phyloP scores from a whole-genome alignment of 1,139 yeast species.

The Hanseniaspora gamundiae region DNA sequence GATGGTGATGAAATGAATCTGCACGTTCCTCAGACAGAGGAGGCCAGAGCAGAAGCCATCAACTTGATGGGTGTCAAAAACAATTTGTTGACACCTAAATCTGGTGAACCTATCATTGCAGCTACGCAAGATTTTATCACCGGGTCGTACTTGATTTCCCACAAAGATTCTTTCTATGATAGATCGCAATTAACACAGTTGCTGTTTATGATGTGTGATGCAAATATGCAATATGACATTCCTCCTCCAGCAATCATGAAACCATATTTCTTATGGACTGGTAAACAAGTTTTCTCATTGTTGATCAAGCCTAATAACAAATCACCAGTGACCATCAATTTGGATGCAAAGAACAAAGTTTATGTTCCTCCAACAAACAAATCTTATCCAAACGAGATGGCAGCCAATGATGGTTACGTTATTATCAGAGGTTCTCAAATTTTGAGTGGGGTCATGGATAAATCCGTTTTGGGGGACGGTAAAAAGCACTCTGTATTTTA shows the following conservation, averaged over 20 bases:
- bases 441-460: constrained; percentile 93
- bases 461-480: constrained; percentile 93
- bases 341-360: constrained; percentile 91
- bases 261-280: constrained; percentile 90
- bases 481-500: constrained; percentile 94
- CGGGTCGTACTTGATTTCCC: constrained; percentile 85
- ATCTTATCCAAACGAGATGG: constrained; percentile 79
- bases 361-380: constrained; percentile 59
- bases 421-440: constrained; percentile 83
- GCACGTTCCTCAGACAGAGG: constrained; percentile 98
- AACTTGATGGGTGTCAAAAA: constrained; percentile 96
- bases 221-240: constrained; percentile 70
- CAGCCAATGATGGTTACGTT: constrained; percentile 93
- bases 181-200: constrained; percentile 75
- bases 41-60: constrained; percentile 96
- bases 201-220: constrained; percentile 94
- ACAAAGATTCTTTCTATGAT: constrained; percentile 86
- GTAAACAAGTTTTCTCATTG: constrained; percentile 85
- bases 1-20: constrained; percentile 99
- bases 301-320: constrained; percentile 70
- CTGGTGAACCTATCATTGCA: constrained; percentile 98
- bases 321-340: constrained; percentile 73
- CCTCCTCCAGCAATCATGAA: constrained; percentile 93
- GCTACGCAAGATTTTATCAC: constrained; percentile 99
- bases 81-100: constrained; percentile 86